Evolutionary conservation across 805 yeast species (phyloP).

Genomic region (Candida odintsovae): DNA sequence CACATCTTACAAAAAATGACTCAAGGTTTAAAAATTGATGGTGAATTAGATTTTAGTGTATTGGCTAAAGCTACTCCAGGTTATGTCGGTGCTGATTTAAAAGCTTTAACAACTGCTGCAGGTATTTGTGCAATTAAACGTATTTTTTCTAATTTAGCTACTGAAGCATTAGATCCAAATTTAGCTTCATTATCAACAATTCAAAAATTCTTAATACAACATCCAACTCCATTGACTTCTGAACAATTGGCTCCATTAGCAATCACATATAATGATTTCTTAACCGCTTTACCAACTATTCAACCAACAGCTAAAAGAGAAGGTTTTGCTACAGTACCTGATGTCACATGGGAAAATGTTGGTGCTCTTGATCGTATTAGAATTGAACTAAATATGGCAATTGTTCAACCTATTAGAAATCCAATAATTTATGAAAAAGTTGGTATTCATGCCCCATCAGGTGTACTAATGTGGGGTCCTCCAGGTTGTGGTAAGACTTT

Average conservation of each 20-base stretch:
- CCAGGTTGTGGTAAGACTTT: conserved; percentile 99
- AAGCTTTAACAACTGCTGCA: conserved; percentile 90
- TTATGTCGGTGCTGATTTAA: conserved; percentile 94
- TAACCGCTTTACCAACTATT: conserved; percentile 80
- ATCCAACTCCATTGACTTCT: conserved; percentile 73
- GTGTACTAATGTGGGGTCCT: conserved; percentile 98
- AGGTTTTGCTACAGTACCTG: conserved; percentile 98
- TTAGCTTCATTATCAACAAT: conserved; percentile 50
- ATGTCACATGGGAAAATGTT: conserved; percentile 91
- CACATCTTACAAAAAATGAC: conserved; percentile 76
- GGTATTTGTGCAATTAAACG: conserved; percentile 92
- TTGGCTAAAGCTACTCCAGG: conserved; percentile 95
- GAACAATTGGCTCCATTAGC: conserved; percentile 73
- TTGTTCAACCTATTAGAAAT: conserved; percentile 90
- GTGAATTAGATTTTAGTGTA: conserved; percentile 59
- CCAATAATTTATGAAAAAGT: conserved; percentile 88
- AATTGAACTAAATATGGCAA: conserved; percentile 92
- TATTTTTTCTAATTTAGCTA: conserved; percentile 56
- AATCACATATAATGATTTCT: conserved; percentile 74
- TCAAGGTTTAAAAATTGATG: conserved; percentile 55
- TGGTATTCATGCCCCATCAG: conserved; percentile 95
- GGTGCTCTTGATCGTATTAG: conserved; percentile 83
- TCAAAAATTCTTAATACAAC: conserved; percentile 63
- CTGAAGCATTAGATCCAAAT: conserved; percentile 24
- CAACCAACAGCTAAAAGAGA: conserved; percentile 98